phyloP scores from a whole-genome alignment of 345 rosid species.

The Syzygium aromaticum region DNA sequence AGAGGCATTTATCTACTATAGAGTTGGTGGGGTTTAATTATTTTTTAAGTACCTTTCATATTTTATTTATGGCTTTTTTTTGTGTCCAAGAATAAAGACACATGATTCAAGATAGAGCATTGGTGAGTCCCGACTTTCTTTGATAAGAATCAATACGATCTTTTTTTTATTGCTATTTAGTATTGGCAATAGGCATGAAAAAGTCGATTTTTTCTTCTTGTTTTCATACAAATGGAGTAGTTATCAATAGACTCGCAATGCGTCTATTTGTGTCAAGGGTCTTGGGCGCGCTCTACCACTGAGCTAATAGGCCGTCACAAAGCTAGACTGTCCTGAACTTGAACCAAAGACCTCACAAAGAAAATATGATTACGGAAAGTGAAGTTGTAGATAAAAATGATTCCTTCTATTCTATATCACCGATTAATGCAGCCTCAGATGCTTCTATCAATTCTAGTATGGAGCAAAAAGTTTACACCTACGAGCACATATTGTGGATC shows the following conservation, averaged over 20 bases:
- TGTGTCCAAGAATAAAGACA: background rate
- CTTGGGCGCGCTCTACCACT: rapidly evolving
- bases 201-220: background rate
- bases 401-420: background rate
- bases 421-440: background rate
- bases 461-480: background rate
- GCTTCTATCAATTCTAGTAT: background rate
- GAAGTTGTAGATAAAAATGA: background rate
- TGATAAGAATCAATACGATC: background rate
- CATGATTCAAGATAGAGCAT: background rate
- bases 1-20: background rate
- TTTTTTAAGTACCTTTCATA: background rate
- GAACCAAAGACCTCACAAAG: background rate
- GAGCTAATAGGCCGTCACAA: background rate
- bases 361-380: background rate
- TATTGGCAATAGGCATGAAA: background rate
- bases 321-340: background rate
- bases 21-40: background rate
- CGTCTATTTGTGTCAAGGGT: background rate
- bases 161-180: background rate
- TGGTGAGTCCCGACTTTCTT: background rate
- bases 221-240: background rate
- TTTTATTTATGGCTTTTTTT: background rate
- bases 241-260: background rate
- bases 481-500: background rate